Evolutionary conservation across 495 filamentous ascomycete species (phyloP).

Genomic region (Cenococcum geophilum): DNA sequence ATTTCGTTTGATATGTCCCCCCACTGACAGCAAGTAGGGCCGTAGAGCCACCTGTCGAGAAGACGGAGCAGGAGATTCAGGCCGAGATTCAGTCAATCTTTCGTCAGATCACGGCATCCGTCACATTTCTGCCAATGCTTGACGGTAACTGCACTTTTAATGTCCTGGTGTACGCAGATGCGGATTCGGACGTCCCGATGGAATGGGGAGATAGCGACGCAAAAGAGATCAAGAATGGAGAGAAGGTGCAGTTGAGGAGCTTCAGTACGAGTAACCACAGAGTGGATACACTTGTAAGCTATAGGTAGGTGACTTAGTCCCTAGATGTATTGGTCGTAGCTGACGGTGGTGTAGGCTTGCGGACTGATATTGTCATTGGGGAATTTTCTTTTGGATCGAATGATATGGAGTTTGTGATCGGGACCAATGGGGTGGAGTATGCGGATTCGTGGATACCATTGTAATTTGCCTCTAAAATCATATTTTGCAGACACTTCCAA

Average conservation of each 20-base stretch:
- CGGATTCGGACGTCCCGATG: conserved; percentile 90
- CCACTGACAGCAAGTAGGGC: conserved; percentile 10
- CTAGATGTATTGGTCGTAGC: not conserved
- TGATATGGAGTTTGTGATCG: too few species aligned
- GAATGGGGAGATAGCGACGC: conserved; percentile 99
- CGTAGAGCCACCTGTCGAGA: conserved; percentile 50
- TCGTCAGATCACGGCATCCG: conserved; percentile 94
- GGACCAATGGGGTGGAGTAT: not conserved
- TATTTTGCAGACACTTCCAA: too few species aligned
- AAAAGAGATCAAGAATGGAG: conserved; percentile 92
- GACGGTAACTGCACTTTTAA: conserved; percentile 96
- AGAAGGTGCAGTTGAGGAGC: conserved; percentile 90
- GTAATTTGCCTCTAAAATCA: too few species aligned
- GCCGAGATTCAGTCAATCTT: conserved; percentile 92
- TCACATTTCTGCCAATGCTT: conserved; percentile 92
- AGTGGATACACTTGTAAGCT: conserved; percentile 92
- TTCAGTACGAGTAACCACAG: conserved; percentile 91
- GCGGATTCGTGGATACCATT: too few species aligned
- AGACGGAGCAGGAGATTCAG: conserved; percentile 90
- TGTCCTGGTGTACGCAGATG: conserved; percentile 94
- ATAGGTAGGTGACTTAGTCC: conserved; percentile 47
- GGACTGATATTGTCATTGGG: not conserved
- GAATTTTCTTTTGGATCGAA: not conserved
- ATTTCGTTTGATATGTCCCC: not conserved
- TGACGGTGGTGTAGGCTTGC: not conserved